These are phyloP conservation scores for Gossypium laxum DNA, from an alignment of 441 rosid species.

Conservation along the genomic window DNA sequence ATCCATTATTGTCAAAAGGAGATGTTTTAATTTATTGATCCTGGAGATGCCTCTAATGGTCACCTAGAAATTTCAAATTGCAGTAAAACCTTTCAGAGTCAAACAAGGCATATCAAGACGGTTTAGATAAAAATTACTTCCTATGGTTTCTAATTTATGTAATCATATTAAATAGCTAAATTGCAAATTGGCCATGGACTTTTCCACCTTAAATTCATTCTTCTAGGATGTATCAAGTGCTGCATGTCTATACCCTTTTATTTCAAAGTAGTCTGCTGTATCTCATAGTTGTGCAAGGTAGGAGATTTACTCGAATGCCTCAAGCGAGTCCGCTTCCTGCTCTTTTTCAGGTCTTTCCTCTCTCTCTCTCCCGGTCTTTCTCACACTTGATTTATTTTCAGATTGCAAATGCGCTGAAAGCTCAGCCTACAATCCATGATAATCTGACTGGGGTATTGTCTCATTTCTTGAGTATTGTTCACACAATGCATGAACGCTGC, in stretches of 20 bases:
- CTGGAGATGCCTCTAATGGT: neutral
- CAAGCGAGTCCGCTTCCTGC: neutral
- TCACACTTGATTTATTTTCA: constrained; percentile 26
- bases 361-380: constrained; percentile 1
- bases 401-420: constrained; percentile 72
- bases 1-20: neutral
- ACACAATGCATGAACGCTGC: constrained; percentile 85
- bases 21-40: neutral
- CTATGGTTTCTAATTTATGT: neutral
- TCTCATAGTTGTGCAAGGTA: neutral
- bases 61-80: neutral
- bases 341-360: neutral
- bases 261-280: neutral
- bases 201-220: neutral
- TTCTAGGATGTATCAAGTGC: neutral
- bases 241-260: neutral
- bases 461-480: constrained; percentile 64
- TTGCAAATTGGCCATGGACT: neutral
- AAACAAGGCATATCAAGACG: neutral
- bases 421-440: constrained; percentile 50
- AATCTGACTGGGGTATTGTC: constrained; percentile 41
- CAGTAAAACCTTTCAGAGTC: neutral
- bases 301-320: neutral
- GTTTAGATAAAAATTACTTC: neutral
- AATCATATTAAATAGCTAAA: neutral